Evolutionary conservation across 2,329 filamentous ascomycete genomes (phyloP), one percentile per base, ranked within the genome.

Genomic region (Gnomoniopsis smithogilvyi): DNA sequence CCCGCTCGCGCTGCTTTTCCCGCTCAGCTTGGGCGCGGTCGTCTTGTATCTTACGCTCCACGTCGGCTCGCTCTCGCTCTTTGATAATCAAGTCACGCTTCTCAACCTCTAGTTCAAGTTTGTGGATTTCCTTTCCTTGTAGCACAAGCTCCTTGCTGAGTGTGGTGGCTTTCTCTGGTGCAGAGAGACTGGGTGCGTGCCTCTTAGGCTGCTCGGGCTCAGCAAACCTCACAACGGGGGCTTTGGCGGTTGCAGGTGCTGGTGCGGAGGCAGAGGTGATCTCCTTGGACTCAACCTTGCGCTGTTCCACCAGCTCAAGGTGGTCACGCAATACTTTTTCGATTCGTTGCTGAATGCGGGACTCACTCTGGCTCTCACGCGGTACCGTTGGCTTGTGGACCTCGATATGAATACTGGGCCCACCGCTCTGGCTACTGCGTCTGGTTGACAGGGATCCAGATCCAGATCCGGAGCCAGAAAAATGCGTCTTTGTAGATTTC

Each of bases 101-200:
- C 49, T 62, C 53, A 11, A 62, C 30, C 30, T 62, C 60, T 8
- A 49, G 24, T 6, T 62, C 60, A 17, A 62, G 50, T 38, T 62
- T 62, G 38, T 60, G 58, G 33, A 62, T 50, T 47, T 57, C 57
- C 33, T 60, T 59, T 22, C 53, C 55, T 46, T 62, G 60, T 8
- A 51, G 60, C 22, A 62, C 57, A 19, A 62, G 57, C 26, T 62
- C 60, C 50, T 56, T 57, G 43, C 60, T 52, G 24, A 62, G 60
- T 3, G 55, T 51, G 26, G 56, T 60, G 33, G 60, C 53, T 34
- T 60, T 51, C n/a, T 50, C 49, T 14, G 59, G 54, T 6, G 36
- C 11, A 1, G 19, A 26, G 7, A 46, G 51, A 21, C 15, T 26
- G 3, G 52, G 49, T 2, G 51, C 36, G 19, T 34, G 15, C 51